Evolutionary conservation across 2,329 filamentous ascomycete genomes (phyloP).

Genomic region (Fusarium sp.): DNA sequence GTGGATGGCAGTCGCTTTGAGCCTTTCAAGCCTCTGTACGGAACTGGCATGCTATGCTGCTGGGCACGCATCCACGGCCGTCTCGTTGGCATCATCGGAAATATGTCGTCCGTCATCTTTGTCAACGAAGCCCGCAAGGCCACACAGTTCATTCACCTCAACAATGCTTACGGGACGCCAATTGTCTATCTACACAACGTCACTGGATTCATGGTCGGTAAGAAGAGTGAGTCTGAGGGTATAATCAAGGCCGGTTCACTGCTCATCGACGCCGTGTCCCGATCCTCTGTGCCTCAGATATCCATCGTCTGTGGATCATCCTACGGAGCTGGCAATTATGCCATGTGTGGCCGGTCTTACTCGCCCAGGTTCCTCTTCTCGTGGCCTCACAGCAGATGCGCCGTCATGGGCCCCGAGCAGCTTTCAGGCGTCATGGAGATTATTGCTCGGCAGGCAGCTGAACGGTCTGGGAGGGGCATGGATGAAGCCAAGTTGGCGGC

Average conservation of each 20-base stretch:
- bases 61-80: not conserved
- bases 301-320: not conserved
- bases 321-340: not conserved
- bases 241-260: not conserved
- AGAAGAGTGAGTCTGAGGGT: not conserved
- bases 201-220: not conserved
- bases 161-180: not conserved
- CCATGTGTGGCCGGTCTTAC: not conserved
- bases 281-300: not conserved
- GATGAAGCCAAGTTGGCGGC: not conserved
- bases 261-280: not conserved
- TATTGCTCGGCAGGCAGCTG: not conserved
- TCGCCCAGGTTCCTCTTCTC: not conserved
- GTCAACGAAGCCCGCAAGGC: not conserved
- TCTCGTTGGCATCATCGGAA: not conserved
- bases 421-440: not conserved
- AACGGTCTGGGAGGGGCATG: not conserved
- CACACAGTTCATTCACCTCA: not conserved
- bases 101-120: not conserved
- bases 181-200: not conserved
- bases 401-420: not conserved
- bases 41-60: not conserved
- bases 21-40: not conserved
- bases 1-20: not conserved
- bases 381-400: not conserved